Base-by-base conservation (phyloP, 805 yeast species). In the Yarrowia sp. region DNA sequence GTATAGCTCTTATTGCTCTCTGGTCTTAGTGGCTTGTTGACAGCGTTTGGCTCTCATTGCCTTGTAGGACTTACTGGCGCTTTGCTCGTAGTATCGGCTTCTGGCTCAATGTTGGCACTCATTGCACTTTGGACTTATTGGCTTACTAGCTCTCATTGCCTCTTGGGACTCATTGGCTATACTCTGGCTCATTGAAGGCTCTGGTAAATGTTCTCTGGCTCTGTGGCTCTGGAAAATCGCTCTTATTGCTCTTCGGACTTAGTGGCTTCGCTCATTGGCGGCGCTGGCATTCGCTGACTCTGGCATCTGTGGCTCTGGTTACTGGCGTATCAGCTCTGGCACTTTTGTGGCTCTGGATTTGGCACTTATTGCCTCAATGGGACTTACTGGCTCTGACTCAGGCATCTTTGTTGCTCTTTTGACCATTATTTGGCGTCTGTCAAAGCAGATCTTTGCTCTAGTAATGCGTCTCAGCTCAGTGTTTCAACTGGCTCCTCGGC, bases 361-460 rank as follows among this genome's bases (percentile, higher is more conserved):
- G 26, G 48, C 48, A 22, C 48, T 43, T 16, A 43, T 22, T 14
- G 48, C 48, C 48, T 16, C 12, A 16, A 8, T 14, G 19, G 30
- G 48, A 43, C 48, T 43, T 22, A 43, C 30, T 22, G 48, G 48
- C 48, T 43, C 30, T 40, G 44, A 17, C 41, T 38, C 41, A 17
- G 41, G 22, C 41, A 17, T 38, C 22, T 38, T 21, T 36, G 21
- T 40, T 24, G 48, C 48, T 43, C 51, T 44, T 44, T n/a, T 44
- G 51, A 44, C 51, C 51, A 24, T 24, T 6, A 5, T 10, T 16
- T 19, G 51, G 51, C 51, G 51, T 44, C 51, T 44, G 51, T 28
- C 51, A 3, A 17, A 4, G 51, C 51, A 44, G 51, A 44, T 44
- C 51, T 44, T 44, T 44, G 51, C 51, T 44, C 51, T 44, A 44